These are phyloP conservation scores for Talinum fruticosum DNA, from an alignment of 148 eudicot species.

Conservation along the genomic window DNA sequence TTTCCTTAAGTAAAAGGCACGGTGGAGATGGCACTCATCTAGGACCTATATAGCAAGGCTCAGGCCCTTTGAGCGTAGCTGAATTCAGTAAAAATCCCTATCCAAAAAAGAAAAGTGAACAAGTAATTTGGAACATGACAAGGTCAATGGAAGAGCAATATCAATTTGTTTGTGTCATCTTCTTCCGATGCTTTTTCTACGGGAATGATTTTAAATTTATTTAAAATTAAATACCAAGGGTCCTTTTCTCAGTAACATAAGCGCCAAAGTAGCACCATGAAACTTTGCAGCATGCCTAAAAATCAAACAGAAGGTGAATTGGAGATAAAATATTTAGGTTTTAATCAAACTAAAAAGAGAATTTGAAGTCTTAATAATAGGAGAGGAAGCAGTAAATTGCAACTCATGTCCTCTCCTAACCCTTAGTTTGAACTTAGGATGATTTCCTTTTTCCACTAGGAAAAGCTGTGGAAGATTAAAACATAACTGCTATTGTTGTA, in stretches of 20 bases:
- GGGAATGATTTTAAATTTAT: background rate
- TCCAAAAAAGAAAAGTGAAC: background rate
- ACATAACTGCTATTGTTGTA: background rate
- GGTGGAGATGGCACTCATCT: too few relatives aligned
- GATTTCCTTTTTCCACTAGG: background rate
- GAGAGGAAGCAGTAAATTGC: background rate
- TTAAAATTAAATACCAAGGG: background rate
- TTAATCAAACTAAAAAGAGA: background rate
- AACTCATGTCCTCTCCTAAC: background rate
- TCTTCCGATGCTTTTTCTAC: background rate
- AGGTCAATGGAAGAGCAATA: background rate
- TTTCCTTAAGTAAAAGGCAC: too few relatives aligned
- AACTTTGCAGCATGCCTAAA: background rate
- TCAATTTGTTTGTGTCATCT: background rate
- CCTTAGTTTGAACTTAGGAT: background rate
- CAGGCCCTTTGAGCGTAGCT: too few relatives aligned
- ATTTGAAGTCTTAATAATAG: too few relatives aligned
- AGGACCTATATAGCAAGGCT: too few relatives aligned
- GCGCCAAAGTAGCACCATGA: background rate
- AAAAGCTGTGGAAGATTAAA: background rate
- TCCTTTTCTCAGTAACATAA: background rate
- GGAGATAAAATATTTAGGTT: background rate
- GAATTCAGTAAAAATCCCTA: background rate
- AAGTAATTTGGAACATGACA: background rate
- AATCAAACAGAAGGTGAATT: background rate